A percentile compares a stretch with the other conserved stretches of the same genome.
phyloP scores from a whole-genome alignment of 2,329 filamentous ascomycete genomes.

The Exophiala oligosperma region DNA sequence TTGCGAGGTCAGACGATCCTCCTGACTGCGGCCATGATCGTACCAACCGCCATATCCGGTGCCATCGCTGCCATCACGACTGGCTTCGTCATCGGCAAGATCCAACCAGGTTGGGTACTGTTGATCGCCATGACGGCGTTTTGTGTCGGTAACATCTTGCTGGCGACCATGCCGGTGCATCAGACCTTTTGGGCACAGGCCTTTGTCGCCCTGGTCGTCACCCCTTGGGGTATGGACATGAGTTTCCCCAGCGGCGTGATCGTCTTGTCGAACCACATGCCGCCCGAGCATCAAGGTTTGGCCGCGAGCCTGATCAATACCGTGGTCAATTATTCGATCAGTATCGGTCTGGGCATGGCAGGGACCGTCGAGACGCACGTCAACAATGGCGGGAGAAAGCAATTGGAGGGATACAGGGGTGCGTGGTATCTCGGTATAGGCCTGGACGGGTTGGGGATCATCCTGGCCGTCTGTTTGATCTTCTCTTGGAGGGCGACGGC shows the following conservation, averaged over 20 bases:
- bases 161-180: constrained; percentile 41
- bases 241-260: constrained; percentile 63
- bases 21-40: constrained; percentile 26
- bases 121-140: constrained; percentile 33
- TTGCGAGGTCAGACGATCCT: constrained; percentile 33
- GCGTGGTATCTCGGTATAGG: constrained; percentile 44
- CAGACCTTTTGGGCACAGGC: constrained; percentile 46
- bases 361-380: constrained; percentile 61
- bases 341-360: constrained; percentile 64
- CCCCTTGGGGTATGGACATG: constrained; percentile 54
- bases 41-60: constrained; percentile 24
- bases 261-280: constrained; percentile 56
- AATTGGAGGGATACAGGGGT: constrained; percentile 41
- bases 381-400: constrained; percentile 39
- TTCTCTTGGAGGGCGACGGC: not conserved
- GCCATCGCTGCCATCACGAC: constrained; percentile 37
- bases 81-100: constrained; percentile 24
- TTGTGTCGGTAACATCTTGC: constrained; percentile 37
- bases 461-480: not conserved
- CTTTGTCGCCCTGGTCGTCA: constrained; percentile 34
- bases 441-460: constrained; percentile 33
- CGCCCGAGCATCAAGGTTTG: constrained; percentile 51
- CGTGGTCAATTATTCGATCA: constrained; percentile 68
- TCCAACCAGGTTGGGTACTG: constrained; percentile 17
- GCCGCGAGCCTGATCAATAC: constrained; percentile 60